A percentile compares a stretch with the other conserved stretches of the same genome.
phyloP scores from a whole-genome alignment of 495 filamentous ascomycete species.

The Xanthoparmelia taractica region DNA sequence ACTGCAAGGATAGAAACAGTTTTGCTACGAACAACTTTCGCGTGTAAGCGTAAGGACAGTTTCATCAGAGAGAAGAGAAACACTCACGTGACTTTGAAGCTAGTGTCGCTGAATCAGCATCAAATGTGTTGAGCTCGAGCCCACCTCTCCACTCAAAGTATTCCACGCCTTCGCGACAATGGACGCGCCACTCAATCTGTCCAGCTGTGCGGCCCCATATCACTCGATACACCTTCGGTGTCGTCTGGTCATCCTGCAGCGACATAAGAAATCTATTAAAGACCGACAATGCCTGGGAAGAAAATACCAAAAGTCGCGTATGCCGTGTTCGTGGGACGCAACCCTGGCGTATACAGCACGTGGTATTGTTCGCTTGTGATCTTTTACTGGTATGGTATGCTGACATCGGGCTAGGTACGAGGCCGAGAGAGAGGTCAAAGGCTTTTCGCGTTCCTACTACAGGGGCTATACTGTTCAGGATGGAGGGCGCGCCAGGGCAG shows the following conservation, averaged over 20 bases:
- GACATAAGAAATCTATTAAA: neutral
- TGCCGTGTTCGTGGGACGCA: conserved; percentile 13
- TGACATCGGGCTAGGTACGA: conserved; percentile 6
- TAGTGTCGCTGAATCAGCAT: neutral
- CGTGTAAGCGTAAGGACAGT: neutral
- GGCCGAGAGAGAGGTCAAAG: conserved; percentile 12
- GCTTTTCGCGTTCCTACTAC: neutral
- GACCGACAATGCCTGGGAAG: neutral
- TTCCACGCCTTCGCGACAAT: neutral
- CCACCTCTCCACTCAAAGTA: neutral
- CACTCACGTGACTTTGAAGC: neutral
- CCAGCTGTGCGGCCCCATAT: neutral
- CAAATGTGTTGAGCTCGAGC: neutral
- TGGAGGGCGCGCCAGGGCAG: conserved; percentile 3
- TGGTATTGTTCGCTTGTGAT: conserved; percentile 4
- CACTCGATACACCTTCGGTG: neutral
- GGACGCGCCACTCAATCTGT: neutral
- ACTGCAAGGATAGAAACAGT: neutral
- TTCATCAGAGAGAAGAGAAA: neutral
- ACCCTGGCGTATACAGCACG: conserved; percentile 14
- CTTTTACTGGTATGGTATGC: neutral
- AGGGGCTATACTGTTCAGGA: conserved; percentile 7
- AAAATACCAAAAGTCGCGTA: conserved; percentile 16
- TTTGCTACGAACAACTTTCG: too few species aligned
- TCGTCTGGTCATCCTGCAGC: neutral